These are phyloP conservation scores for Eutrema heterophyllum DNA, from an alignment of 345 rosid species.

Conservation along the genomic window DNA sequence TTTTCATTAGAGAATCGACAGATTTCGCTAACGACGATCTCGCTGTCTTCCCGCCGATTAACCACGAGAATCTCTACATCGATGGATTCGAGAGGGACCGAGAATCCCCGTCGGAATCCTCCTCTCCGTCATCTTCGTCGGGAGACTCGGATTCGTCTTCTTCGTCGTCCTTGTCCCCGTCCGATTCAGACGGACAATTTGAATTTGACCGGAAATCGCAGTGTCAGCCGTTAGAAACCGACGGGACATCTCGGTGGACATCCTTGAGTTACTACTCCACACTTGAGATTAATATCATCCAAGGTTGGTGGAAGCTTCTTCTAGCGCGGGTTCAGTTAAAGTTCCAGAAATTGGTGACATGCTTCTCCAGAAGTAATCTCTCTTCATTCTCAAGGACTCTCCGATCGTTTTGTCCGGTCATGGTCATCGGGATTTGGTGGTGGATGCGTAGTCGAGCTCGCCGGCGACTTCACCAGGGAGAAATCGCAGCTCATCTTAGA, in stretches of 20 bases:
- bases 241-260: not conserved
- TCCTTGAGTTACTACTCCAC: not conserved
- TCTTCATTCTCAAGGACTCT: slow-evolving; percentile 2
- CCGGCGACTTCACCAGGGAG: slow-evolving; percentile 17
- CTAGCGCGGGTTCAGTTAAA: slow-evolving; percentile 20
- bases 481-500: slow-evolving; percentile 19
- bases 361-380: not conserved
- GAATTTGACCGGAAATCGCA: not conserved
- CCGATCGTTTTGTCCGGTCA: slow-evolving; percentile 10
- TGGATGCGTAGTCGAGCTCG: slow-evolving; percentile 32
- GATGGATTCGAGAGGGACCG: not conserved
- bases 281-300: not conserved
- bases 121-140: not conserved
- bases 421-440: slow-evolving; percentile 29
- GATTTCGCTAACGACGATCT: slow-evolving; percentile 12
- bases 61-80: slow-evolving; percentile 44
- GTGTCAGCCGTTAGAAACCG: not conserved
- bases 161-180: not conserved
- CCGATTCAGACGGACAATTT: not conserved
- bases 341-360: not conserved
- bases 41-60: slow-evolving; percentile 39
- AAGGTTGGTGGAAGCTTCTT: slow-evolving; percentile 32
- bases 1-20: slow-evolving; percentile 31
- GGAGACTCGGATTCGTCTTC: not conserved
- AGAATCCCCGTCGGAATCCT: slow-evolving; percentile 5